Conservation (phyloP, 1,284 basidiomycete genomes). For the Mycosarcoma mackinlayi region DNA sequence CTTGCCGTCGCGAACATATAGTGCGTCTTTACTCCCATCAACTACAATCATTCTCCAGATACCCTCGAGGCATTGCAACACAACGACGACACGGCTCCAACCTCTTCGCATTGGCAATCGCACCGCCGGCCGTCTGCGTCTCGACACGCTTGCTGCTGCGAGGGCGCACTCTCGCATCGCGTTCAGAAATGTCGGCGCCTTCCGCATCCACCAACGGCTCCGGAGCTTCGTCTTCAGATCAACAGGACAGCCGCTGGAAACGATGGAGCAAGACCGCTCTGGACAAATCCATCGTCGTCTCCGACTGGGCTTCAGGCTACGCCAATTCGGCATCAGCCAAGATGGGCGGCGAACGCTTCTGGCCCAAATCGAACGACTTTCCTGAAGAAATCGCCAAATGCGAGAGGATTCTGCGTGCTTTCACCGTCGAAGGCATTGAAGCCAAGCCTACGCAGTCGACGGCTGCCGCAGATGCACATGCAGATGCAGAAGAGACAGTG, state of each 20-base stretch:
- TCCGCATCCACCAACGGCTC: neutral
- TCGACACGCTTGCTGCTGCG: too few species aligned
- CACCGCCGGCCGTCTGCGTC: too few species aligned
- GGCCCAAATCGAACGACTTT: constrained; percentile 72
- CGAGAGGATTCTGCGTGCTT: constrained; percentile 70
- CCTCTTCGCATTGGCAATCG: too few species aligned
- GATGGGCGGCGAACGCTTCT: constrained; percentile 72
- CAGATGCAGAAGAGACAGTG: constrained; percentile 60
- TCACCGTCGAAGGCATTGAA: constrained; percentile 61
- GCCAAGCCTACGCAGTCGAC: constrained; percentile 26
- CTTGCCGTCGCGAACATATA: too few species aligned
- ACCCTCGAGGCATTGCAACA: too few species aligned
- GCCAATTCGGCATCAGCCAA: constrained; percentile 61
- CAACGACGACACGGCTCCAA: too few species aligned
- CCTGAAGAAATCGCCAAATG: constrained; percentile 72
- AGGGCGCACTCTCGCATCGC: too few species aligned
- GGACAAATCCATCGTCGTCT: constrained; percentile 58
- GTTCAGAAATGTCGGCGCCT: too few species aligned
- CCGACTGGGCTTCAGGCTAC: constrained; percentile 64
- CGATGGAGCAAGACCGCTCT: constrained; percentile 48
- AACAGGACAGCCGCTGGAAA: constrained; percentile 44
- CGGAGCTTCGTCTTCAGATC: constrained; percentile 8
- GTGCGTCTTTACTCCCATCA: too few species aligned
- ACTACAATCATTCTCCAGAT: too few species aligned
- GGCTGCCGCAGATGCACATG: constrained; percentile 14